Base-by-base conservation (phyloP, 768 basidiomycete species). In the Termitomyces sp. region DNA sequence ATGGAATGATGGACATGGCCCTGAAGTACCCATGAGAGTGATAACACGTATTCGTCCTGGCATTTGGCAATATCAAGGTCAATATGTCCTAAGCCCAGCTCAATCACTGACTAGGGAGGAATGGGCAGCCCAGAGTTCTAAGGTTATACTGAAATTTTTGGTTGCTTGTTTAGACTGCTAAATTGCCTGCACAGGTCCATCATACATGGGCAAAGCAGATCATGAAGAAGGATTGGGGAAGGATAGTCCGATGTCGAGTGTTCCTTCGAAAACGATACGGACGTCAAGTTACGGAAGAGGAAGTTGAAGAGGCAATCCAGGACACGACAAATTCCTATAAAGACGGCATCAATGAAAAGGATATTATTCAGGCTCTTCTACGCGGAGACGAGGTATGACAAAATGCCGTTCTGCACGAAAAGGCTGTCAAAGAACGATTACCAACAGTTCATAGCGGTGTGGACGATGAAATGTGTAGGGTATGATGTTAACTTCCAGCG, bases 381-480 rank as follows among this genome's bases (percentile, higher is more conserved):
- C 37, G 46, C 1, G 74, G 73, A 16, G 60, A 71, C 28, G 72
- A 74, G 61, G 76, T 76, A 33, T 26, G 64, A 18, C 2, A 13
- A 18, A 28, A 6, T 44, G n/a, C 12, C 15, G 18, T 2, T 54
- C 4, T 18, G 26, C 28, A 3, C 20, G n/a, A 29, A 22, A 42
- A 8, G 20, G 8, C 15, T 15, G 39, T 6, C 16, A 29, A 5
- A 15, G 7, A 54, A 6, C 12, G 7, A 29, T 16, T 29, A n/a
- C 7, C 3, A 4, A 42, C 46, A 76, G 73, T 57, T 52, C 22
- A 64, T 78, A 26, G 65, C 64, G 0, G 71, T 74, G 0, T 75
- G 72, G 71, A 71, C 69, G 0, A 68, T 77, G 72, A 72, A 76
- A 56, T 78, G 77, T 51, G 65, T 76, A 18, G 74, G 68, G 3